Percentiles rank a stretch among this genome's conserved stretches.
Conservation (phyloP, 202 grass and related monocot genomes). For the Cymbopogon flexuosus region DNA sequence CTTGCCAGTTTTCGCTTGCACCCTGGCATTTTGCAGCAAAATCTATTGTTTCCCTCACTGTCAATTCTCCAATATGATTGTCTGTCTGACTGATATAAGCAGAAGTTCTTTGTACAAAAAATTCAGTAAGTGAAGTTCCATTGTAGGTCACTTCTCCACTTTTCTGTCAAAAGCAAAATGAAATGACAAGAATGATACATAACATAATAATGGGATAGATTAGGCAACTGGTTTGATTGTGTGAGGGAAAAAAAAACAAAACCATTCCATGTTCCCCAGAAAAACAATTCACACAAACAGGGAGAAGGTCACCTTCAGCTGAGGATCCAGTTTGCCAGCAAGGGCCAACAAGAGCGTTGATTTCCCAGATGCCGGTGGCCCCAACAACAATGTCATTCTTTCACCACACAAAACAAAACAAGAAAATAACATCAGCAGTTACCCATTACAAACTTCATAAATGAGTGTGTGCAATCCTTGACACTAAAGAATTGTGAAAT, state of each 20-base stretch:
- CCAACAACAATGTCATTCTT: constrained; percentile 71
- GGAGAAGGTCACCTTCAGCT: constrained; percentile 46
- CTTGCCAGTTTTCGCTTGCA: constrained; percentile 59
- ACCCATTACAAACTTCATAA: background rate
- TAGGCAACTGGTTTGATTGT: background rate
- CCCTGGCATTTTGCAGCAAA: constrained; percentile 74
- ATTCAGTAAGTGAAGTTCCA: constrained; percentile 44
- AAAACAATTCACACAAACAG: background rate
- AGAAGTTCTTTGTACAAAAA: constrained; percentile 61
- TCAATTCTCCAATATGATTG: constrained; percentile 67
- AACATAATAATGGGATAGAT: background rate
- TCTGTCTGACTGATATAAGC: constrained; percentile 79
- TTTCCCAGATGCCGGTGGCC: constrained; percentile 66
- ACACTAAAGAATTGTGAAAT: background rate
- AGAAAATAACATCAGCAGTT: background rate
- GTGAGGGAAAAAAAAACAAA: background rate
- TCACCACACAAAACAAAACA: background rate
- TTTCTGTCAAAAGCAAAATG: constrained; percentile 30
- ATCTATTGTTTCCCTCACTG: constrained; percentile 68
- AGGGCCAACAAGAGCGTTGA: constrained; percentile 52
- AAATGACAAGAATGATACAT: background rate
- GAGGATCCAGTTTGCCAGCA: constrained; percentile 59
- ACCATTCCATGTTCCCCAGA: background rate
- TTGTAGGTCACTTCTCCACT: constrained; percentile 58
- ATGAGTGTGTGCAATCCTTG: background rate